Conservation (phyloP, 2,329 filamentous ascomycete genomes). For the Cytospora schulzeri region DNA sequence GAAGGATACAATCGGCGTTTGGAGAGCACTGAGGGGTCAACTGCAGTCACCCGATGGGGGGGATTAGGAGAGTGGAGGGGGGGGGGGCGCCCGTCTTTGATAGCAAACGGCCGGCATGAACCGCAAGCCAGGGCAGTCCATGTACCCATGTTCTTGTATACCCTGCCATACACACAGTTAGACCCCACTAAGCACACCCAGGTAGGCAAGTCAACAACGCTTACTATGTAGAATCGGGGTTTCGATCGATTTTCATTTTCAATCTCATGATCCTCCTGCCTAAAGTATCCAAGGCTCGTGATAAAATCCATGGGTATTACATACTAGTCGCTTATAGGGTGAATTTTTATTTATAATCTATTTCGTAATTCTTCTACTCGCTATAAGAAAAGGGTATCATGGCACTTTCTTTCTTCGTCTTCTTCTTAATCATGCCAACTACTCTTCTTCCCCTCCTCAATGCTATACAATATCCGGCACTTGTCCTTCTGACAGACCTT, state of each 20-base stretch:
- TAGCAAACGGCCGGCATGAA: background rate
- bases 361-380: slow-evolving; percentile 1
- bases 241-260: too few species aligned
- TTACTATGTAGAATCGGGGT: background rate
- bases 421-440: slow-evolving; percentile 42
- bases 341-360: background rate
- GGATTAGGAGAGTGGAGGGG: background rate
- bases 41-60: slow-evolving; percentile 14
- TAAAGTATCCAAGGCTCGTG: background rate
- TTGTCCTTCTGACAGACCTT: slow-evolving; percentile 67
- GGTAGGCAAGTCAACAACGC: background rate
- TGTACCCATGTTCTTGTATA: too few species aligned
- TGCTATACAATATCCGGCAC: slow-evolving; percentile 56
- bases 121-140: background rate
- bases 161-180: too few species aligned
- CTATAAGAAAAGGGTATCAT: slow-evolving; percentile 11
- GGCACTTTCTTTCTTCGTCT: background rate
- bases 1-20: slow-evolving; percentile 20
- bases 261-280: background rate
- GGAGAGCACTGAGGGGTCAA: slow-evolving; percentile 1
- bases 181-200: background rate
- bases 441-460: slow-evolving; percentile 54
- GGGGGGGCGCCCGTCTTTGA: too few species aligned
- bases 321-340: background rate
- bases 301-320: too few species aligned